These are phyloP conservation scores for Didymella glomerata DNA, from an alignment of 2,329 filamentous ascomycete species.

Conservation along the genomic window DNA sequence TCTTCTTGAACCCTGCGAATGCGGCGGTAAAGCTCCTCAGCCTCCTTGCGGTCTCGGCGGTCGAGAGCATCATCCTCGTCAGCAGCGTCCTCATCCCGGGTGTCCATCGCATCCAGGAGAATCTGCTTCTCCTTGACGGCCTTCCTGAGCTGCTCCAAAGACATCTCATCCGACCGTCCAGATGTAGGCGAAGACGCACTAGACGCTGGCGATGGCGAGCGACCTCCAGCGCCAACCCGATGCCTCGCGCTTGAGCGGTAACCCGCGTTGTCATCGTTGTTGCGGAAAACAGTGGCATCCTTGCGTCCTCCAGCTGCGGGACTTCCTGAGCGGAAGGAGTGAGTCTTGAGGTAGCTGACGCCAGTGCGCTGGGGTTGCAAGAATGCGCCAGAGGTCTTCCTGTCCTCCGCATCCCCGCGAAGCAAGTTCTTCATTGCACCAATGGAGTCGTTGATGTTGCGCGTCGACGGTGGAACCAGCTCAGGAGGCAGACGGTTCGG, in stretches of 20 bases:
- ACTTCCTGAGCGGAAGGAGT: conserved; percentile 80
- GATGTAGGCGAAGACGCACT: conserved; percentile 59
- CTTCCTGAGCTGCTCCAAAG: conserved; percentile 87
- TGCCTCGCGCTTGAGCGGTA: conserved; percentile 95
- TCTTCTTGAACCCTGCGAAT: conserved; percentile 93
- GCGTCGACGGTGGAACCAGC: conserved; percentile 90
- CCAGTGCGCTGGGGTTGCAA: conserved; percentile 94
- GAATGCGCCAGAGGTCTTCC: conserved; percentile 88
- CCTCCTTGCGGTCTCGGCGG: conserved; percentile 86
- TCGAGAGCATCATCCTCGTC: conserved; percentile 95
- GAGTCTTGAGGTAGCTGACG: conserved; percentile 96
- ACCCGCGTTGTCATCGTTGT: conserved; percentile 88
- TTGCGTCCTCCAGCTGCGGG: conserved; percentile 73
- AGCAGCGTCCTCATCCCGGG: conserved; percentile 85
- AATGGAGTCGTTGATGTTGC: conserved; percentile 91
- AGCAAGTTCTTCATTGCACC: conserved; percentile 91
- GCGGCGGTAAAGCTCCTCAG: conserved; percentile 91
- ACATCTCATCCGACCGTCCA: conserved; percentile 77
- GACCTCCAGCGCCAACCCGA: conserved; percentile 72
- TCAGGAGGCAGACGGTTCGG: conserved; percentile 88
- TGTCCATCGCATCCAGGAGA: conserved; percentile 93
- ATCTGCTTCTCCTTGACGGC: conserved; percentile 94
- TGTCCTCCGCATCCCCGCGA: conserved; percentile 84
- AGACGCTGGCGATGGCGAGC: conserved; percentile 82
- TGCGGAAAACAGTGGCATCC: conserved; percentile 95